phyloP scores from a whole-genome alignment of 768 basidiomycete genomes.

The Tricholoma saponaceum region DNA sequence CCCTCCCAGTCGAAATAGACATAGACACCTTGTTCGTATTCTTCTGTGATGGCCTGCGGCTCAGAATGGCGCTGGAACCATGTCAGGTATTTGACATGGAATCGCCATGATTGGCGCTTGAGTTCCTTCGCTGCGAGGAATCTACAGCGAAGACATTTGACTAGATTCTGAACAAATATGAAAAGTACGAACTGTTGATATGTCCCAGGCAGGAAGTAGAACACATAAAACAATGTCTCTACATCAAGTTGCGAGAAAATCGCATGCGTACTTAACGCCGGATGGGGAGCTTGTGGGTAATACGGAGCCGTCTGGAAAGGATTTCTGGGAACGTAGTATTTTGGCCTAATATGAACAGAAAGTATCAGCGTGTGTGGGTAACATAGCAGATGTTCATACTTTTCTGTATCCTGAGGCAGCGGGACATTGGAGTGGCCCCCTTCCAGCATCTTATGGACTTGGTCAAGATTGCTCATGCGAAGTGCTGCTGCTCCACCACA shows the following conservation, averaged over 20 bases:
- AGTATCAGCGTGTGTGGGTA: conserved; percentile 5
- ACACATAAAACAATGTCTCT: conserved; percentile 97
- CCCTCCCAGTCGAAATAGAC: conserved; percentile 99
- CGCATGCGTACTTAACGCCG: conserved; percentile 74
- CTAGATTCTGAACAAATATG: conserved; percentile 1
- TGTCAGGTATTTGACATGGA: conserved; percentile 98
- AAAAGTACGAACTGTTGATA: conserved; percentile 82
- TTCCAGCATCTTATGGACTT: conserved; percentile 91
- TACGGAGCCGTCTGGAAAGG: conserved; percentile 89
- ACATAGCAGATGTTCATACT: conserved; percentile 44
- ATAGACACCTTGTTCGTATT: conserved; percentile 99
- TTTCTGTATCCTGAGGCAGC: conserved; percentile 92
- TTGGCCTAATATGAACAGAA: conserved; percentile 58
- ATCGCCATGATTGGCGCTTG: conserved; percentile 97
- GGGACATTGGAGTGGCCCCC: conserved; percentile 87
- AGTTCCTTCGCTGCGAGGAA: conserved; percentile 95
- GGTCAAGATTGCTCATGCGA: conserved; percentile 82
- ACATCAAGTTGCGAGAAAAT: conserved; percentile 92
- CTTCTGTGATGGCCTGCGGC: conserved; percentile 97
- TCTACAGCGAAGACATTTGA: conserved; percentile 34
- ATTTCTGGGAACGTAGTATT: conserved; percentile 94
- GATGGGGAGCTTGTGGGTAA: conserved; percentile 88
- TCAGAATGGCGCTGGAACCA: conserved; percentile 99
- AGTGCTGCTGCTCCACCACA: conserved; percentile 48
- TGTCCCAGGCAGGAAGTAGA: conserved; percentile 96